Evolutionary conservation across 1,284 basidiomycete genomes (phyloP), one percentile per base, ranked within the genome.

Genomic region (Rhodotorula glutinis): DNA sequence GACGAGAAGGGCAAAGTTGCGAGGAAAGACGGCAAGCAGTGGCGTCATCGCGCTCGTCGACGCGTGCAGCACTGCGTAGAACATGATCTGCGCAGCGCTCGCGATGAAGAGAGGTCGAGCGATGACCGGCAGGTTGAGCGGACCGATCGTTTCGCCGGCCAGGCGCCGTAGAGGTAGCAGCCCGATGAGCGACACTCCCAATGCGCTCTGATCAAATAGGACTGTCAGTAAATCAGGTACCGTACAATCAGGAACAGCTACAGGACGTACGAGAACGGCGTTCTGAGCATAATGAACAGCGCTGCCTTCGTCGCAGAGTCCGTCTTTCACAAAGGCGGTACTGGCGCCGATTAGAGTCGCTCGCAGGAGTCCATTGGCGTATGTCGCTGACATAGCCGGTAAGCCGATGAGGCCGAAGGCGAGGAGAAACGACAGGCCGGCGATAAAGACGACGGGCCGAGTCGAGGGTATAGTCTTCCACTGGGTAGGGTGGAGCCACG

Each of bases 391-490:
- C 19, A 63, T 60, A 23, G 66, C 10, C 30, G 62, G 56, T 3
- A 66, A 3, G 23, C 64, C 23, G 8, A 66, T 0, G 1, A 68
- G 30, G 7, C 41, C 61, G 4, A 59, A 23, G 4, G 60, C 27
- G 17, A 62, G 43, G 17, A 71, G 53, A 11, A 71, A 57, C n/a
- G 59, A 47, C 27, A 69, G 62, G 1, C 64, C 67, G 46, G 61
- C 56, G 30, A 71, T 46, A 53, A 69, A 64, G 0, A 53, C 58
- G 27, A 33, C 4, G 38, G 60, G 46, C n/a, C 44, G 13, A n/a
- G 49, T 43, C 2, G 55, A 33, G 7, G 52, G 38, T 0, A 33
- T 9, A 5, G 58, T 7, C 0, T 27, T 44, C 30, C 56, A 33
- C 10, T 25, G 13, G n/a, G 2, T 23, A 0, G 25, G n/a, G 54